Evolutionary conservation across 257 asterid species (phyloP).

Genomic region (Penstemon davidsonii): DNA sequence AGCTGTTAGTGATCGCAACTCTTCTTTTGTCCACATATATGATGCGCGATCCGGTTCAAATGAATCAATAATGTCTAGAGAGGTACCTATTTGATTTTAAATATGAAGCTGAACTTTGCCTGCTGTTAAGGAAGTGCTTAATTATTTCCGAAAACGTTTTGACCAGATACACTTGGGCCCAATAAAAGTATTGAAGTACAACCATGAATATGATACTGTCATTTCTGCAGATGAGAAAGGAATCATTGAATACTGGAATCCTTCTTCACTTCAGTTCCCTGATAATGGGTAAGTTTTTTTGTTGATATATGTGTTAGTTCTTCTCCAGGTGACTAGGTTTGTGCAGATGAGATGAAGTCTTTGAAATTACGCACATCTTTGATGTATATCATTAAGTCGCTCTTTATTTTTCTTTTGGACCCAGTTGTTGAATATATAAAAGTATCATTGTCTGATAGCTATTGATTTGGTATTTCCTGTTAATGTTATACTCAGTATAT

Average conservation of each 20-base stretch:
- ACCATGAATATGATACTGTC: slow-evolving; percentile 75
- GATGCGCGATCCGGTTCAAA: slow-evolving; percentile 93
- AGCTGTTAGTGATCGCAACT: slow-evolving; percentile 84
- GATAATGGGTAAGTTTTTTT: slow-evolving; percentile 59
- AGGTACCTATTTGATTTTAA: slow-evolving; percentile 46
- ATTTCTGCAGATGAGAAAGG: slow-evolving; percentile 96
- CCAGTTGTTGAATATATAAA: not conserved
- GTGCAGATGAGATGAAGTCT: slow-evolving; percentile 13
- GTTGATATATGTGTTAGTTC: slow-evolving; percentile 8
- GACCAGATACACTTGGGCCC: slow-evolving; percentile 81
- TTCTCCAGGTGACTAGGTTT: not conserved
- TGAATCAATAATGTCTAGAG: slow-evolving; percentile 74
- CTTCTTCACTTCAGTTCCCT: slow-evolving; percentile 83
- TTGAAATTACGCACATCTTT: slow-evolving; percentile 10
- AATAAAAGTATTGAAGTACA: slow-evolving; percentile 84
- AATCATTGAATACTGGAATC: slow-evolving; percentile 93
- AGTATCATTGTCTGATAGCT: slow-evolving; percentile 16
- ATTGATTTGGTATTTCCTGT: slow-evolving; percentile 9
- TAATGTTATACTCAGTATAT: not conserved
- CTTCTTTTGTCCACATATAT: slow-evolving; percentile 77
- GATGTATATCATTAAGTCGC: not conserved
- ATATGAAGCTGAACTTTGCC: slow-evolving; percentile 7
- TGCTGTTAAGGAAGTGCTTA: slow-evolving; percentile 17
- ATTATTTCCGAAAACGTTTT: slow-evolving; percentile 22
- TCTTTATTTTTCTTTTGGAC: not conserved